A percentile compares a stretch with the other conserved stretches of the same genome.
These are phyloP conservation scores for Pyrus communis DNA, from an alignment of 306 rosid species.

Conservation along the genomic window DNA sequence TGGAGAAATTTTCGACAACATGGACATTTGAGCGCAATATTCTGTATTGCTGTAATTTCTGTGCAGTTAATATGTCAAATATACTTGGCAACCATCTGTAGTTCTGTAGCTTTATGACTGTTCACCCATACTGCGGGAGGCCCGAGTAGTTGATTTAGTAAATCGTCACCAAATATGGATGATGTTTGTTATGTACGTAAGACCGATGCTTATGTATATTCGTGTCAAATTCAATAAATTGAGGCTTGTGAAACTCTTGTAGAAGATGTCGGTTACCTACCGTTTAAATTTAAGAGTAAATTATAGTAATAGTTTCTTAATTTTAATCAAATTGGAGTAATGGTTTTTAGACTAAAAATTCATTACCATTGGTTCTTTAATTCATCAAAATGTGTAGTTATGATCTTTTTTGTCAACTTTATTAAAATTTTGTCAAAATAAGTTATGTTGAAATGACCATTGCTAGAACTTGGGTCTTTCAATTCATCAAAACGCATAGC, in stretches of 20 bases:
- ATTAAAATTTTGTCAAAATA: too few species aligned
- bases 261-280: background rate
- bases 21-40: conserved; percentile 61
- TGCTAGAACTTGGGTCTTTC: fast-evolving
- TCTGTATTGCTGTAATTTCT: background rate
- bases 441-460: too few species aligned
- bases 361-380: fast-evolving
- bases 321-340: too few species aligned
- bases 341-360: too few species aligned
- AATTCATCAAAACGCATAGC: too few species aligned
- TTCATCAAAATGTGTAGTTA: too few species aligned
- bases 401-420: too few species aligned
- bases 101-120: conserved; percentile 22
- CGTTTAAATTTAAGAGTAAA: too few species aligned
- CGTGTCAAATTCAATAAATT: background rate
- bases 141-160: conserved; percentile 13
- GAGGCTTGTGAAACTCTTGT: background rate
- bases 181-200: conserved; percentile 21
- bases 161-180: conserved; percentile 2
- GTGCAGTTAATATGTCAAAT: conserved; percentile 13
- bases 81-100: conserved; percentile 21
- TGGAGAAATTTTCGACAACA: conserved; percentile 69
- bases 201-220: conserved; percentile 15
- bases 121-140: conserved; percentile 1
- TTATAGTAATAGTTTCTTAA: too few species aligned